Conservation (phyloP, 306 rosid species). For the Betula pendula region DNA sequence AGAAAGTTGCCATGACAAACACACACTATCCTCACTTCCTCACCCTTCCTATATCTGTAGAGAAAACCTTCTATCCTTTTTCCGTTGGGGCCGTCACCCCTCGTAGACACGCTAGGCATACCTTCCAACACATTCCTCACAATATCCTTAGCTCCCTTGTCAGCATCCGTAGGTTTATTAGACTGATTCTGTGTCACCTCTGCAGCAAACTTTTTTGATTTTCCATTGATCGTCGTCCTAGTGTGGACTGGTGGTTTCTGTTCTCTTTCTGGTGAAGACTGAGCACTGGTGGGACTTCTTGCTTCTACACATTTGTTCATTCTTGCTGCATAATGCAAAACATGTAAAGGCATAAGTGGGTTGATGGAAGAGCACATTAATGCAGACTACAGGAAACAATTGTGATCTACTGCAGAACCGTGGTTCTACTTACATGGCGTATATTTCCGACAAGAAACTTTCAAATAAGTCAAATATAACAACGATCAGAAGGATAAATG, state of each 20-base stretch:
- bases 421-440: background rate
- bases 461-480: background rate
- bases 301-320: slow-evolving; percentile 28
- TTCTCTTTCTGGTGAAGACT: slow-evolving; percentile 25
- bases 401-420: background rate
- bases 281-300: slow-evolving; percentile 32
- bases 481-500: background rate
- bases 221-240: background rate
- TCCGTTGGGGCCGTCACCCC: slow-evolving; percentile 63
- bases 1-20: slow-evolving; percentile 77
- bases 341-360: background rate
- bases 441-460: background rate
- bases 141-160: slow-evolving; percentile 33
- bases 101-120: slow-evolving; percentile 70
- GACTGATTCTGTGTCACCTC: slow-evolving; percentile 13
- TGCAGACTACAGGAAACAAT: background rate
- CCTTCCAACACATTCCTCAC: slow-evolving; percentile 51
- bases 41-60: slow-evolving; percentile 67
- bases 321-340: slow-evolving; percentile 15
- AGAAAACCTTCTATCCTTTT: slow-evolving; percentile 72
- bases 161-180: background rate
- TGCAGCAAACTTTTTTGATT: slow-evolving; percentile 12
- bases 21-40: slow-evolving; percentile 74
- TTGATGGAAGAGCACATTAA: background rate
- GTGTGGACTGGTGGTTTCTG: slow-evolving; percentile 22